Evolutionary conservation across 2,329 filamentous ascomycete species (phyloP).

Genomic region (Trichophaea hybrida): DNA sequence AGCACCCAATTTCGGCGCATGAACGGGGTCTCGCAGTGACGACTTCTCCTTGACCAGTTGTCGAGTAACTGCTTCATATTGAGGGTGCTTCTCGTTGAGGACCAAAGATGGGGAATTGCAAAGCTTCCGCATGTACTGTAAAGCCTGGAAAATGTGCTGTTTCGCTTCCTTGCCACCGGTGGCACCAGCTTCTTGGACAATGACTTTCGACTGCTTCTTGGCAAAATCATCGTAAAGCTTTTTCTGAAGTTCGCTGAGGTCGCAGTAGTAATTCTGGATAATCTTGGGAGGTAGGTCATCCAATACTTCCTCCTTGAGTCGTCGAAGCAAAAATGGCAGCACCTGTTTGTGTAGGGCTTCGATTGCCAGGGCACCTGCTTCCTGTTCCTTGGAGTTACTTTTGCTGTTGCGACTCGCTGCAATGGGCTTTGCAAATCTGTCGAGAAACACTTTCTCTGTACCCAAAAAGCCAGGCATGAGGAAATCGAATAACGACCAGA

Average conservation of each 20-base stretch:
- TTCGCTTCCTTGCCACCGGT: conserved; percentile 78
- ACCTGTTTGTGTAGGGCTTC: conserved; percentile 99
- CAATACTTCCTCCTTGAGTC: conserved; percentile 92
- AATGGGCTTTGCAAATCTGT: conserved; percentile 89
- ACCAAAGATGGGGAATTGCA: conserved; percentile 96
- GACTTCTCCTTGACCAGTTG: conserved; percentile 67
- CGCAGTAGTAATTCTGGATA: conserved; percentile 97
- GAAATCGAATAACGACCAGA: conserved; percentile 98
- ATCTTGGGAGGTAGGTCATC: conserved; percentile 97
- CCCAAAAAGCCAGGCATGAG: conserved; percentile 97
- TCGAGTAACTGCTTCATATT: conserved; percentile 76
- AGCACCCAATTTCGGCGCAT: conserved; percentile 85
- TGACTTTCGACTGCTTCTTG: conserved; percentile 78
- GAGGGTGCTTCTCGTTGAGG: conserved; percentile 81
- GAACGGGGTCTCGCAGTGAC: conserved; percentile 65
- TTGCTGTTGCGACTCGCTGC: conserved; percentile 90
- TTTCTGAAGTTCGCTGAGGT: conserved; percentile 85
- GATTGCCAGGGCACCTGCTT: conserved; percentile 87
- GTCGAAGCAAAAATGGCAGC: conserved; percentile 83
- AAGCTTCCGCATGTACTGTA: conserved; percentile 98
- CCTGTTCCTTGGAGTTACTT: conserved; percentile 95
- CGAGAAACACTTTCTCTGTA: conserved; percentile 90
- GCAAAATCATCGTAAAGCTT: conserved; percentile 94
- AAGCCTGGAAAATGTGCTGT: conserved; percentile 95
- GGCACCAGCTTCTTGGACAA: conserved; percentile 67